phyloP scores from a whole-genome alignment of 2,329 filamentous ascomycete genomes.

The Acrocalymma vagum region DNA sequence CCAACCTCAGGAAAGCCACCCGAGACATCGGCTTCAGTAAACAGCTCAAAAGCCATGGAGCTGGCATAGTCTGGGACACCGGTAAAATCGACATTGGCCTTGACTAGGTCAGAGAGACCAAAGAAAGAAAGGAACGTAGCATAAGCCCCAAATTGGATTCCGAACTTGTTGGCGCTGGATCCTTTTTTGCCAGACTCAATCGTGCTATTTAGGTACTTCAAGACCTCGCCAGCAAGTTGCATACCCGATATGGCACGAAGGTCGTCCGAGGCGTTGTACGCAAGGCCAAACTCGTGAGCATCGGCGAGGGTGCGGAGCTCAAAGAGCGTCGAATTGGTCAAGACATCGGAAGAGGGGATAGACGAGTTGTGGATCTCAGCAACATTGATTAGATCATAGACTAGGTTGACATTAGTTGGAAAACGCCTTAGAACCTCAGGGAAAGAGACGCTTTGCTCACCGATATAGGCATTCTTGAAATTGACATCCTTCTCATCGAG shows the following conservation, averaged over 20 bases:
- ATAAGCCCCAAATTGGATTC: slow-evolving; percentile 69
- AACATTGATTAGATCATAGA: slow-evolving; percentile 71
- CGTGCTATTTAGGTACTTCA: slow-evolving; percentile 55
- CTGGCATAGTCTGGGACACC: slow-evolving; percentile 86
- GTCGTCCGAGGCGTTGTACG: slow-evolving; percentile 72
- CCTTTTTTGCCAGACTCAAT: slow-evolving; percentile 37
- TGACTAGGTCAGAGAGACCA: slow-evolving; percentile 62
- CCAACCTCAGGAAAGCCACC: slow-evolving; percentile 53
- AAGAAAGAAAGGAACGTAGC: slow-evolving; percentile 69
- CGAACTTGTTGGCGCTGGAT: slow-evolving; percentile 51
- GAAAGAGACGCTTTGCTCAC: slow-evolving; percentile 52
- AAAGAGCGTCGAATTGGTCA: slow-evolving; percentile 68
- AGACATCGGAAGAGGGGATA: slow-evolving; percentile 63
- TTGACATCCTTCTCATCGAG: slow-evolving; percentile 58
- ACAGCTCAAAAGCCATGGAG: slow-evolving; percentile 79
- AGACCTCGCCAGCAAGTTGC: slow-evolving; percentile 57
- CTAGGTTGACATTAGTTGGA: slow-evolving; percentile 21
- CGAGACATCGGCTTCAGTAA: slow-evolving; percentile 56
- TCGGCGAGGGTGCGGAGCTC: slow-evolving; percentile 79
- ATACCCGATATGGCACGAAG: slow-evolving; percentile 57
- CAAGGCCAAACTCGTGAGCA: slow-evolving; percentile 81
- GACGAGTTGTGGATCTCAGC: slow-evolving; percentile 69
- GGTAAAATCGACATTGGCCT: slow-evolving; percentile 69
- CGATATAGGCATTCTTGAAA: slow-evolving; percentile 72
- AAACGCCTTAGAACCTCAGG: not conserved